Percentiles rank a stretch among this genome's conserved stretches.
These are phyloP conservation scores for Metrosideros polymorpha DNA, from an alignment of 441 rosid species.

Conservation along the genomic window DNA sequence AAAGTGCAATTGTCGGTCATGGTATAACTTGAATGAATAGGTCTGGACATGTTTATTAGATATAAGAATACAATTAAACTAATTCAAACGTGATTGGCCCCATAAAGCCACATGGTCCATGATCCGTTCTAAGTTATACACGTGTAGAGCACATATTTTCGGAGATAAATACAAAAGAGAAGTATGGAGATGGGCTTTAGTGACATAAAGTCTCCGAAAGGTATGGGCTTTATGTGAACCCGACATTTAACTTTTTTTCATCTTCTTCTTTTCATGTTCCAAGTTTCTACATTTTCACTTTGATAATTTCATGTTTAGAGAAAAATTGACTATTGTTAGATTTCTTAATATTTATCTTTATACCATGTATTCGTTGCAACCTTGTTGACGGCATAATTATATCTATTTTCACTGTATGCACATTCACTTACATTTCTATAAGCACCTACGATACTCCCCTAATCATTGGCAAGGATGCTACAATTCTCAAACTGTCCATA, in stretches of 20 bases:
- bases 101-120: background rate
- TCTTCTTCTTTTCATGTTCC: background rate
- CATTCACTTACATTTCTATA: background rate
- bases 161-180: background rate
- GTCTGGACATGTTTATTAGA: too few species aligned
- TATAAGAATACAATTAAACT: too few species aligned
- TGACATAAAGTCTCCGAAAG: background rate
- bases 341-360: background rate
- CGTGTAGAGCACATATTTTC: background rate
- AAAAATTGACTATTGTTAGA: background rate
- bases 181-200: background rate
- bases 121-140: background rate
- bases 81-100: background rate
- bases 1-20: background rate
- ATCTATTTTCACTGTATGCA: background rate
- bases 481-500: background rate
- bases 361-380: background rate
- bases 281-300: background rate
- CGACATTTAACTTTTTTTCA: too few species aligned
- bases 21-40: too few species aligned
- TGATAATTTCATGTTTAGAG: background rate
- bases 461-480: background rate
- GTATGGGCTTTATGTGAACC: background rate
- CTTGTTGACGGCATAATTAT: background rate
- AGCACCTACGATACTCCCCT: background rate